These are phyloP conservation scores for Cercospora sp. DNA, from an alignment of 2,329 filamentous ascomycete genomes.

Conservation along the genomic window DNA sequence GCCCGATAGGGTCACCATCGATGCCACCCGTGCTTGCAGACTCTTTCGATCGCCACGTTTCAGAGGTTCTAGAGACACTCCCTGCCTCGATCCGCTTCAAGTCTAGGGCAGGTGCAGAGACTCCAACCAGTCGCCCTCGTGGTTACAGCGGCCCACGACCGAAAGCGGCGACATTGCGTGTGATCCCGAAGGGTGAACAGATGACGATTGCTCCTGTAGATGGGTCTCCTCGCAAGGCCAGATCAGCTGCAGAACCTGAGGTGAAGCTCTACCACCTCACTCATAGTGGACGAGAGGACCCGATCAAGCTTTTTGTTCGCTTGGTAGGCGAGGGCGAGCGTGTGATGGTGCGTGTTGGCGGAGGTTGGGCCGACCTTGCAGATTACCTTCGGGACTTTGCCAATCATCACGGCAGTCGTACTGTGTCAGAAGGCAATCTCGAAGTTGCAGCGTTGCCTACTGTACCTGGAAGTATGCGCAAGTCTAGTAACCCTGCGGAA, in stretches of 20 bases:
- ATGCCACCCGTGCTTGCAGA: conserved; percentile 23
- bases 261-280: conserved; percentile 93
- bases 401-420: conserved; percentile 80
- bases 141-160: conserved; percentile 26
- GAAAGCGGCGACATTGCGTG: conserved; percentile 19
- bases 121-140: conserved; percentile 28
- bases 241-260: conserved; percentile 51
- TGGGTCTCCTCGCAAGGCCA: conserved; percentile 32
- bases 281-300: conserved; percentile 76
- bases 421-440: conserved; percentile 56
- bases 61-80: conserved; percentile 39
- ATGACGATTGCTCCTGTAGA: conserved; percentile 43
- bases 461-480: conserved; percentile 29
- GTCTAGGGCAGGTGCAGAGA: conserved; percentile 52
- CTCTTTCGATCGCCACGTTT: conserved; percentile 59
- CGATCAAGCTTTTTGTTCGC: conserved; percentile 92
- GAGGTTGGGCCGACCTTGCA: conserved; percentile 95
- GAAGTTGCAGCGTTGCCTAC: conserved; percentile 54
- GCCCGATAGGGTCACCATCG: neutral
- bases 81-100: conserved; percentile 72
- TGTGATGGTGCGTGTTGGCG: conserved; percentile 96
- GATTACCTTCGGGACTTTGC: conserved; percentile 95
- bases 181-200: conserved; percentile 17
- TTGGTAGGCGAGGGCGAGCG: conserved; percentile 90
- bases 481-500: conserved; percentile 34